These are phyloP conservation scores for Globisporangium iwayamae DNA, from an alignment of 352 stramenopile genomes.

Conservation along the genomic window DNA sequence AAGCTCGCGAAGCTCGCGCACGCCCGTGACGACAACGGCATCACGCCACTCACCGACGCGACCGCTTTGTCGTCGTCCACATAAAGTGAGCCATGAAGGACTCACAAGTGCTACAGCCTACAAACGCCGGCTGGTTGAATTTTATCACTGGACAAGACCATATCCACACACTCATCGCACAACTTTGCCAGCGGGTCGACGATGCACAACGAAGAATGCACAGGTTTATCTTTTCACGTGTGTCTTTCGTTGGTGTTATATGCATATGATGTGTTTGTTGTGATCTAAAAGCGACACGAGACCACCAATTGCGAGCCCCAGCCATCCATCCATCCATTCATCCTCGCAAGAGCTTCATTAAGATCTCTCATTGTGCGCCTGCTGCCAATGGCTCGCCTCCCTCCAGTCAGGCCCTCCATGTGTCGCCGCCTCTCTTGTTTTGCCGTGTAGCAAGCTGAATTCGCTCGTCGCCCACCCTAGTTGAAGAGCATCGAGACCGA, in stretches of 20 bases:
- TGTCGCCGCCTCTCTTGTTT: neutral
- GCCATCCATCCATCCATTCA: neutral
- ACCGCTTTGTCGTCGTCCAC: neutral
- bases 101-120: too few relatives aligned
- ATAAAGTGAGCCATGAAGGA: neutral
- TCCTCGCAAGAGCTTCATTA: neutral
- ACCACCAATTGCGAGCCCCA: neutral
- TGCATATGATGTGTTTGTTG: slow-evolving; percentile 1
- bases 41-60: neutral
- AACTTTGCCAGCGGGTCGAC: too few relatives aligned
- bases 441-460: neutral
- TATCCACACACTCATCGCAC: too few relatives aligned
- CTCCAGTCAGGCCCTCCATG: neutral
- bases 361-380: neutral
- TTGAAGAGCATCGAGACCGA: slow-evolving; percentile 99
- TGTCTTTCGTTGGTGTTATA: slow-evolving; percentile 3
- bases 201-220: neutral
- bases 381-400: neutral
- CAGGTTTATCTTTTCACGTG: neutral
- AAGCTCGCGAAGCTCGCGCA: slow-evolving; percentile 82
- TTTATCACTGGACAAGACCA: too few relatives aligned
- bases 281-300: slow-evolving; percentile 6
- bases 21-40: slow-evolving; percentile 16
- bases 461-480: slow-evolving; percentile 45
- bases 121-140: too few relatives aligned